These are phyloP conservation scores for Ogataea hybrid DNA, from an alignment of 1,139 yeast species.

Conservation along the genomic window DNA sequence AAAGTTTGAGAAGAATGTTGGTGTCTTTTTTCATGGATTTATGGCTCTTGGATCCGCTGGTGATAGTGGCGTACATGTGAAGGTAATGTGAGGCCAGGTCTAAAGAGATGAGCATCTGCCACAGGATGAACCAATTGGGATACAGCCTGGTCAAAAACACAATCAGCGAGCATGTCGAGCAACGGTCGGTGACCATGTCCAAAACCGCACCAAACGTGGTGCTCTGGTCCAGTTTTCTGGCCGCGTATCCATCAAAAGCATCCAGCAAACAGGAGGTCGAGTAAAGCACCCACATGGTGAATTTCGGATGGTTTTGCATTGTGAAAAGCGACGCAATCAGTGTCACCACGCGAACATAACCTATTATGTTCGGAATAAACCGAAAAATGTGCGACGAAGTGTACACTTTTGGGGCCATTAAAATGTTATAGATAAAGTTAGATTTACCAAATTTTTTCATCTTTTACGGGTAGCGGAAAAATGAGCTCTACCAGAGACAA, in stretches of 20 bases:
- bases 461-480: background rate
- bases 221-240: constrained; percentile 84
- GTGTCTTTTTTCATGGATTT: constrained; percentile 76
- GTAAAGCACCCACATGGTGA: constrained; percentile 68
- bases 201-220: constrained; percentile 93
- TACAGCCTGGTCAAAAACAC: constrained; percentile 81
- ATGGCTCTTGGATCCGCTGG: constrained; percentile 78
- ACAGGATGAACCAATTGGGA: constrained; percentile 62
- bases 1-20: constrained; percentile 70
- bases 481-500: background rate
- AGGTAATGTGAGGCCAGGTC: constrained; percentile 96
- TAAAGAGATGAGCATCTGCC: constrained; percentile 82
- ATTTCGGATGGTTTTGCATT: constrained; percentile 81
- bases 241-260: constrained; percentile 96
- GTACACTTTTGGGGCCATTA: constrained; percentile 19
- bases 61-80: constrained; percentile 96
- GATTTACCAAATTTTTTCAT: background rate
- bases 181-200: constrained; percentile 98
- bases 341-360: constrained; percentile 78
- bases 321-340: constrained; percentile 76
- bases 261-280: constrained; percentile 89
- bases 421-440: constrained; percentile 1
- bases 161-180: constrained; percentile 89
- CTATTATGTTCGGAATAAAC: constrained; percentile 89
- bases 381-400: constrained; percentile 24